Evolutionary conservation across 2,329 filamentous ascomycete genomes (phyloP).

Genomic region (Colletotrichum scovillei): DNA sequence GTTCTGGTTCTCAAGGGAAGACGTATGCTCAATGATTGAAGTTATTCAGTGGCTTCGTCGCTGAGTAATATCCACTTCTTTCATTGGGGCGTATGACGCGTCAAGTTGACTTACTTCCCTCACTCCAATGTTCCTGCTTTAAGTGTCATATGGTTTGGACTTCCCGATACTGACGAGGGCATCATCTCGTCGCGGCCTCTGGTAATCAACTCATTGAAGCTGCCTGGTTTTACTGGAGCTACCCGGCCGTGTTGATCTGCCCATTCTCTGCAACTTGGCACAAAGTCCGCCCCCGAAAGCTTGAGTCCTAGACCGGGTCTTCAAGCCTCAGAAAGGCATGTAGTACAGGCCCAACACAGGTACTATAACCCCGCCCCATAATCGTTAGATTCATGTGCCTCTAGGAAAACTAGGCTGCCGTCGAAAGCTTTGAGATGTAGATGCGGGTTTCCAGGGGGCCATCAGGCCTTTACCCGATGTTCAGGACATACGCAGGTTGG

Average conservation of each 20-base stretch:
- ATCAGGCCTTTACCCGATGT: background rate
- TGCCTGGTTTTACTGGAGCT: background rate
- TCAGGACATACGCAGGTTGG: background rate
- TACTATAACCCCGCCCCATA: too few species aligned
- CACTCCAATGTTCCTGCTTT: background rate
- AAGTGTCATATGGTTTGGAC: background rate
- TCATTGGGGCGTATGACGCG: background rate
- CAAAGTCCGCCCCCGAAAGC: background rate
- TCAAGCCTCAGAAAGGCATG: background rate
- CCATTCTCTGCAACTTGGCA: background rate
- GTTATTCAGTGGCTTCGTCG: background rate
- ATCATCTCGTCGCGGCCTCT: background rate
- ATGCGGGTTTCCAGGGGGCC: too few species aligned
- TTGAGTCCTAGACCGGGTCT: background rate
- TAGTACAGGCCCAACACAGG: too few species aligned
- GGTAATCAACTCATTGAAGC: background rate
- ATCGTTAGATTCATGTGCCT: too few species aligned
- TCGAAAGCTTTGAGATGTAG: background rate
- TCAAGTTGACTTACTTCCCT: background rate
- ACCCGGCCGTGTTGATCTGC: background rate
- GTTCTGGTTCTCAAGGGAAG: too few species aligned
- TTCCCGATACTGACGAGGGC: background rate
- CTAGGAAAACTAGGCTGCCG: background rate
- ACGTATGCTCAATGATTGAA: background rate
- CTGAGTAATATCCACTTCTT: background rate